Conservation (phyloP, 2,329 filamentous ascomycete species). For the Tricladium varicosporioides region DNA sequence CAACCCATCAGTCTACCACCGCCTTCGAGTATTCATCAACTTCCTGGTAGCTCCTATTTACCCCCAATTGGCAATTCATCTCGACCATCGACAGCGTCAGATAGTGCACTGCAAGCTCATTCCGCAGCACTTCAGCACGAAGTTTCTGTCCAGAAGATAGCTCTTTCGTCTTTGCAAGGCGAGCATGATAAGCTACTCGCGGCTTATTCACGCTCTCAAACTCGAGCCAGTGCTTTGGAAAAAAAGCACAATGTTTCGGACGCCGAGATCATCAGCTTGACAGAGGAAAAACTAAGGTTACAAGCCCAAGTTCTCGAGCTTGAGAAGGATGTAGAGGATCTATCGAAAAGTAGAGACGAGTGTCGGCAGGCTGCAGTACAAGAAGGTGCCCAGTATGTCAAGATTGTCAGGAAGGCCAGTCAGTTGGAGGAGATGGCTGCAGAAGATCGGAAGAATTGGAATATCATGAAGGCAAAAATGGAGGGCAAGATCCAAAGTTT, state of each 20-base stretch:
- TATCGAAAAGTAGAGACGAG: slow-evolving; percentile 46
- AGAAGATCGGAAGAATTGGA: slow-evolving; percentile 31
- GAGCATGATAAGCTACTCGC: slow-evolving; percentile 52
- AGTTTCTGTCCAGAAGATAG: slow-evolving; percentile 50
- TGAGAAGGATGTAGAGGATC: slow-evolving; percentile 48
- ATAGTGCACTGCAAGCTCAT: slow-evolving; percentile 30
- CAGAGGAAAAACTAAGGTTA: slow-evolving; percentile 48
- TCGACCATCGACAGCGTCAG: slow-evolving; percentile 15
- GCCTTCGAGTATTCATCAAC: slow-evolving; percentile 20
- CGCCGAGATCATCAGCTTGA: slow-evolving; percentile 49
- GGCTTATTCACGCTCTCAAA: slow-evolving; percentile 49
- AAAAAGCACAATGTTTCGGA: slow-evolving; percentile 50
- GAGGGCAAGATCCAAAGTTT: slow-evolving; percentile 26
- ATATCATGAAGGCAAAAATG: slow-evolving; percentile 27
- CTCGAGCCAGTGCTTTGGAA: slow-evolving; percentile 47
- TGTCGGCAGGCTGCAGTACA: slow-evolving; percentile 35
- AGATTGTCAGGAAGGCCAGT: slow-evolving; percentile 34
- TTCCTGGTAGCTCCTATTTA: slow-evolving; percentile 19
- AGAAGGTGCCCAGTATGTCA: slow-evolving; percentile 34
- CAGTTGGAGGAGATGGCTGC: slow-evolving; percentile 30
- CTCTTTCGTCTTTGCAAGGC: slow-evolving; percentile 50
- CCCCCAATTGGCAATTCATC: slow-evolving; percentile 23
- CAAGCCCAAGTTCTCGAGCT: slow-evolving; percentile 44
- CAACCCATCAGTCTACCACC: slow-evolving; percentile 20
- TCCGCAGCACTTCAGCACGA: slow-evolving; percentile 47